Evolutionary conservation across 2,329 filamentous ascomycete genomes (phyloP).

Genomic region (Ophiostoma sp.): DNA sequence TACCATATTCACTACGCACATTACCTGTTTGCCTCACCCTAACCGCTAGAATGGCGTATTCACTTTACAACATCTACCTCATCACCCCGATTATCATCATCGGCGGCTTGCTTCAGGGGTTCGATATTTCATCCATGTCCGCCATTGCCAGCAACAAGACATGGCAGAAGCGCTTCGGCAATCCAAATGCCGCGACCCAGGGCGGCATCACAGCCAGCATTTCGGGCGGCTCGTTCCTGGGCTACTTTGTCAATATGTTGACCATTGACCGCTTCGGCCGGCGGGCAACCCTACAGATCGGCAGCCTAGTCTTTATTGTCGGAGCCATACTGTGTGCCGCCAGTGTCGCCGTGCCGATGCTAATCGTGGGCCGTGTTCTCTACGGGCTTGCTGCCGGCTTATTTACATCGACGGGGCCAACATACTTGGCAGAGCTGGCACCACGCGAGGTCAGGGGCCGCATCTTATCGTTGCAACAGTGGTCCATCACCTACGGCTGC

Average conservation of each 20-base stretch:
- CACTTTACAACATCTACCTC: slow-evolving; percentile 43
- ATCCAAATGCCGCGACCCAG: background rate
- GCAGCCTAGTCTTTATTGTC: background rate
- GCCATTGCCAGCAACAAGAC: slow-evolving; percentile 35
- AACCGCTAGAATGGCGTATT: background rate
- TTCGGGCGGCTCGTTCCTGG: background rate
- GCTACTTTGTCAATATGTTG: background rate
- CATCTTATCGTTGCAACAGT: background rate
- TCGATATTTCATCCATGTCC: slow-evolving; percentile 49
- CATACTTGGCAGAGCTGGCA: background rate
- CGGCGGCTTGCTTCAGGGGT: slow-evolving; percentile 45
- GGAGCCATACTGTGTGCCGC: background rate
- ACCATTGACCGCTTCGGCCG: background rate
- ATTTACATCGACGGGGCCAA: background rate
- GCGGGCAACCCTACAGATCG: background rate
- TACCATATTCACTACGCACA: no score
- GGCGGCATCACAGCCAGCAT: background rate
- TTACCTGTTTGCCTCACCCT: no score
- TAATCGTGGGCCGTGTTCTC: background rate
- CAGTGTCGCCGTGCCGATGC: background rate
- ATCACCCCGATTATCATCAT: slow-evolving; percentile 48
- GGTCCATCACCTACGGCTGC: background rate
- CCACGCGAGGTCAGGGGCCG: background rate
- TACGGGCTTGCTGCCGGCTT: background rate
- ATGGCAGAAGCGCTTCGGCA: background rate